These are phyloP conservation scores for Rhizopogon vinicolor DNA, from an alignment of 768 basidiomycete species.

Conservation along the genomic window DNA sequence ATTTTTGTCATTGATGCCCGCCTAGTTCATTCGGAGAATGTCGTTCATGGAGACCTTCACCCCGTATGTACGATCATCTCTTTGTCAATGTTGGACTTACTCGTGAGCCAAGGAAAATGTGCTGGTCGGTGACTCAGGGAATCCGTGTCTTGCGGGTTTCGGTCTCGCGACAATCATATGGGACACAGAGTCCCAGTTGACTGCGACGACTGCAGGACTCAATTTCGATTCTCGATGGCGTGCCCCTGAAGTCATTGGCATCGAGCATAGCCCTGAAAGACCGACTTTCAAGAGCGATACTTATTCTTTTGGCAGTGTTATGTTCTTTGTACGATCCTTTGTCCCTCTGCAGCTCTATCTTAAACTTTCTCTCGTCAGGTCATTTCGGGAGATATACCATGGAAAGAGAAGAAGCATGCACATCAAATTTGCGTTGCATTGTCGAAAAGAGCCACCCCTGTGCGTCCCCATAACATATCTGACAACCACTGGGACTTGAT, in stretches of 20 bases:
- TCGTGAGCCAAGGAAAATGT: not conserved
- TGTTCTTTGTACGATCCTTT: not conserved
- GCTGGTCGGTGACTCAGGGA: not conserved
- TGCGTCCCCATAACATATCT: not conserved
- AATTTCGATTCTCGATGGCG: no score
- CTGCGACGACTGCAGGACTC: no score
- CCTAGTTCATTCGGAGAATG: not conserved
- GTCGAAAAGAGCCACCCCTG: not conserved
- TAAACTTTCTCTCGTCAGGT: not conserved
- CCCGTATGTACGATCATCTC: not conserved
- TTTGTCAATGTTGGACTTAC: no score
- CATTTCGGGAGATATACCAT: not conserved
- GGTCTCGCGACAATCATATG: not conserved
- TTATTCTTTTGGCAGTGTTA: no score
- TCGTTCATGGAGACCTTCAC: not conserved
- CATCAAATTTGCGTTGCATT: not conserved
- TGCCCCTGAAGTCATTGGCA: no score
- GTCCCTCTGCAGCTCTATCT: not conserved
- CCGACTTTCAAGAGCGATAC: no score
- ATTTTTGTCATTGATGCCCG: no score
- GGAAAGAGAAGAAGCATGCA: not conserved
- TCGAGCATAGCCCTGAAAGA: no score
- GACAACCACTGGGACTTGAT: no score
- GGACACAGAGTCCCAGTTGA: not conserved
- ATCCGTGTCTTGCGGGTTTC: not conserved